Evolutionary conservation across 2,329 filamentous ascomycete genomes (phyloP).

Genomic region (Aspergillus niger): DNA sequence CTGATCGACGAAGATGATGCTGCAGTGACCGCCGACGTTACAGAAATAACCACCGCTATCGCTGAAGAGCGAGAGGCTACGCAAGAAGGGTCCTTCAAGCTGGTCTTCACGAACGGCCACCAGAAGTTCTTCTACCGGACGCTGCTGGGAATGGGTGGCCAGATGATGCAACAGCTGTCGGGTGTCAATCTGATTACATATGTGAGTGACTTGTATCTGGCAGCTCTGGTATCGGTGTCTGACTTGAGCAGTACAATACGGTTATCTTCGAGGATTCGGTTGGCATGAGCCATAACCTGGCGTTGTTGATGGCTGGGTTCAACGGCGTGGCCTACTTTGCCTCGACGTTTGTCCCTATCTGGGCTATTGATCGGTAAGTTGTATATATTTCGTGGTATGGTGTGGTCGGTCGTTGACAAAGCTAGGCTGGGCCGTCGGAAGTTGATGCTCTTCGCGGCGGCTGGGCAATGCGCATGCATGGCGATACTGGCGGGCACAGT

Average conservation of each 20-base stretch:
- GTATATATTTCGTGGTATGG: accelerated
- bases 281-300: conserved; percentile 44
- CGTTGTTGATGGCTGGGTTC: conserved; percentile 36
- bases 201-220: conserved; percentile 14
- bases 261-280: conserved; percentile 51
- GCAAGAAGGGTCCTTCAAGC: conserved; percentile 25
- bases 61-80: conserved; percentile 26
- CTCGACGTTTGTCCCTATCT: conserved; percentile 41
- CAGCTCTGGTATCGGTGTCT: neutral
- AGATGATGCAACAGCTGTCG: conserved; percentile 38
- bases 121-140: conserved; percentile 30
- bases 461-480: conserved; percentile 55
- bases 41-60: conserved; percentile 27
- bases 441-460: conserved; percentile 60
- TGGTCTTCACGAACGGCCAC: conserved; percentile 27
- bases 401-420: neutral
- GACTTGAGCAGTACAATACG: conserved; percentile 34
- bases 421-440: conserved; percentile 54
- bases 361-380: conserved; percentile 38
- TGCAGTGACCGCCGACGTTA: conserved; percentile 27
- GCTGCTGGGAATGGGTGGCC: conserved; percentile 33
- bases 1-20: conserved; percentile 27
- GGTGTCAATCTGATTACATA: conserved; percentile 35
- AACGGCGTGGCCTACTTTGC: conserved; percentile 50
- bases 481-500: conserved; percentile 50